Evolutionary conservation across 2,329 filamentous ascomycete species (phyloP).

Genomic region (Daldinia eschscholtzii): DNA sequence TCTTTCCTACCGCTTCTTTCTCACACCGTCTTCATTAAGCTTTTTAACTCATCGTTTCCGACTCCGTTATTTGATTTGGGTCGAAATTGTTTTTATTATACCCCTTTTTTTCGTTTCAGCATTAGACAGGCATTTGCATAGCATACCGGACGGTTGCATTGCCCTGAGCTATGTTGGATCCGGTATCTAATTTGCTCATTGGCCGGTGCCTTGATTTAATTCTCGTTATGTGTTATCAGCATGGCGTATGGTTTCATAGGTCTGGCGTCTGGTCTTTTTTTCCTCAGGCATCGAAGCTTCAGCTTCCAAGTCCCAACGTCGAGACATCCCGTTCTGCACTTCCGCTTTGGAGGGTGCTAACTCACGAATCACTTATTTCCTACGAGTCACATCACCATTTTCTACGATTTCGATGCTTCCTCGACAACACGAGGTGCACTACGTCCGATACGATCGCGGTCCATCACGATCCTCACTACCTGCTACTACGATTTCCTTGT

Average conservation of each 20-base stretch:
- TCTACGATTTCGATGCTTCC: slow-evolving; percentile 40
- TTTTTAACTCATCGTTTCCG: slow-evolving; percentile 19
- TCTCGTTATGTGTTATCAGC: slow-evolving; percentile 44
- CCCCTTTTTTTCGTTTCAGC: slow-evolving; percentile 46
- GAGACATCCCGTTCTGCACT: slow-evolving; percentile 35
- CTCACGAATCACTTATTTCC: slow-evolving; percentile 34
- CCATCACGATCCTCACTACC: slow-evolving; percentile 37
- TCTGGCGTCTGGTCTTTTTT: slow-evolving; percentile 28
- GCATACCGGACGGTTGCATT: slow-evolving; percentile 50
- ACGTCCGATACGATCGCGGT: slow-evolving; percentile 42
- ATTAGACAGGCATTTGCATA: slow-evolving; percentile 53
- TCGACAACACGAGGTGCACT: slow-evolving; percentile 33
- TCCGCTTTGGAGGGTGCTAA: slow-evolving; percentile 16
- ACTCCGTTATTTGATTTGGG: slow-evolving; percentile 29
- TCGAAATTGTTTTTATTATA: slow-evolving; percentile 45
- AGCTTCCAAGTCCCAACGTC: slow-evolving; percentile 10
- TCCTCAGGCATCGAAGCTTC: slow-evolving; percentile 25
- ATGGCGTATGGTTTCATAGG: slow-evolving; percentile 45
- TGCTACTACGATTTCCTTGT: slow-evolving; percentile 45
- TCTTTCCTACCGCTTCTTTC: slow-evolving; percentile 12
- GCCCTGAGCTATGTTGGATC: slow-evolving; percentile 51
- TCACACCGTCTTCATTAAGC: background rate
- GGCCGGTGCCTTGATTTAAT: slow-evolving; percentile 36
- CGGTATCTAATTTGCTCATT: slow-evolving; percentile 48
- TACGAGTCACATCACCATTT: slow-evolving; percentile 30